phyloP scores from a whole-genome alignment of 2,329 filamentous ascomycete genomes.

The Didymella exigua region DNA sequence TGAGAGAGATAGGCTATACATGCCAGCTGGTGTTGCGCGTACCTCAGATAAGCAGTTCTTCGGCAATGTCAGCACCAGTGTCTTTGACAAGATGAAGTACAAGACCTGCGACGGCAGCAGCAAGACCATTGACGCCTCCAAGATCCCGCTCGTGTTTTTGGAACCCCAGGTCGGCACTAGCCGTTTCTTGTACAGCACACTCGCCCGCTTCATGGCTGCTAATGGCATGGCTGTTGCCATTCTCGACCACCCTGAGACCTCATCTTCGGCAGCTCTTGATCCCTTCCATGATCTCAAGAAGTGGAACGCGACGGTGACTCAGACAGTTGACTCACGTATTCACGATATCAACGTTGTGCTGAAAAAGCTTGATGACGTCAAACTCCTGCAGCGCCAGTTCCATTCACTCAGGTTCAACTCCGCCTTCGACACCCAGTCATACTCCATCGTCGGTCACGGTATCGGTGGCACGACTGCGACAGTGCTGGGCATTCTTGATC shows the following conservation, averaged over 20 bases:
- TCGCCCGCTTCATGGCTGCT: constrained; percentile 55
- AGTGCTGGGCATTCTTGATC: constrained; percentile 13
- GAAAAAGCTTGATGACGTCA: constrained; percentile 9
- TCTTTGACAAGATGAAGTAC: constrained; percentile 31
- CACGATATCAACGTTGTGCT: constrained; percentile 30
- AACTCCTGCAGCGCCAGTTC: constrained; percentile 17
- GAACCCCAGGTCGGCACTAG: constrained; percentile 55
- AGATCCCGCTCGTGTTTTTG: constrained; percentile 47
- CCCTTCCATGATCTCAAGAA: constrained; percentile 19
- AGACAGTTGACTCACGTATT: constrained; percentile 23
- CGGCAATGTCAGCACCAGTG: constrained; percentile 19
- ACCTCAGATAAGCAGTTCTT: constrained; percentile 32
- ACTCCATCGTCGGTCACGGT: constrained; percentile 35
- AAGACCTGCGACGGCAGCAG: constrained; percentile 22
- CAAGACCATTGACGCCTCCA: constrained; percentile 12
- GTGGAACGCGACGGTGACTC: constrained; percentile 24
- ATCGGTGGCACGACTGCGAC: constrained; percentile 38
- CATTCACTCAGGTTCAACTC: constrained; percentile 17
- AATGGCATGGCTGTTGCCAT: constrained; percentile 55
- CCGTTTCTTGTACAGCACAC: constrained; percentile 52
- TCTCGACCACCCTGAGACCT: constrained; percentile 58
- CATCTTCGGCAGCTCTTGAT: constrained; percentile 27
- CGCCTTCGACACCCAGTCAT: constrained; percentile 9
- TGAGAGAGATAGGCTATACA: constrained; percentile 27
- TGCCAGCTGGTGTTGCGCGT: constrained; percentile 25